A percentile compares a stretch with the other conserved stretches of the same genome.
Evolutionary conservation across 164 flowering plant species (phyloP).

Genomic region (Dillenia turbinata): DNA sequence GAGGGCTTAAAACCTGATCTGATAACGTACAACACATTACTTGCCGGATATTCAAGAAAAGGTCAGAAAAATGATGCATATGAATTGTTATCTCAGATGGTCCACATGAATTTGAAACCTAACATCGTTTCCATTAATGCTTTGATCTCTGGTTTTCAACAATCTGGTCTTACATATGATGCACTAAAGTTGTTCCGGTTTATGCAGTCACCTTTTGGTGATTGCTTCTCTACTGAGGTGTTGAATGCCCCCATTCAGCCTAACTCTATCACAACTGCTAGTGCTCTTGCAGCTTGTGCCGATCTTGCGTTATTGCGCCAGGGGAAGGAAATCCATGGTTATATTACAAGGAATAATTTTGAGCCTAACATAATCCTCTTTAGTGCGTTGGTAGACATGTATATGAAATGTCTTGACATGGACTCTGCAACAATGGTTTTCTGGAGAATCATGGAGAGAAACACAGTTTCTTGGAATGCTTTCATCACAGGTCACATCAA

Average conservation of each 20-base stretch:
- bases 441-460: conserved; percentile 26
- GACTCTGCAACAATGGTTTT: conserved; percentile 32
- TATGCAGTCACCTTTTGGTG: conserved; percentile 27
- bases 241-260: conserved; percentile 16
- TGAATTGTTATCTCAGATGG: conserved; percentile 32
- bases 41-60: conserved; percentile 33
- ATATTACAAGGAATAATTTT: conserved; percentile 22
- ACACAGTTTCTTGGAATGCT: conserved; percentile 39
- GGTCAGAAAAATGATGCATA: conserved; percentile 36
- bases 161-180: conserved; percentile 32
- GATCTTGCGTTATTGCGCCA: conserved; percentile 13
- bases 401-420: conserved; percentile 36
- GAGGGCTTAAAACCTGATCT: conserved; percentile 36
- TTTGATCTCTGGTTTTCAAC: conserved; percentile 49
- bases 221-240: conserved; percentile 6
- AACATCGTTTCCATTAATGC: conserved; percentile 33
- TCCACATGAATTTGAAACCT: conserved; percentile 31
- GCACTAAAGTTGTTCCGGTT: conserved; percentile 36
- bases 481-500: conserved; percentile 33
- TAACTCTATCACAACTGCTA: conserved; percentile 24
- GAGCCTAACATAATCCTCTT: conserved; percentile 28
- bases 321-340: conserved; percentile 48
- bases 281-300: conserved; percentile 53
- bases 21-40: conserved; percentile 41
- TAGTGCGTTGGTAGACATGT: conserved; percentile 46